Evolutionary conservation across 495 filamentous ascomycete genomes (phyloP).

Genomic region (Choiromyces venosus): DNA sequence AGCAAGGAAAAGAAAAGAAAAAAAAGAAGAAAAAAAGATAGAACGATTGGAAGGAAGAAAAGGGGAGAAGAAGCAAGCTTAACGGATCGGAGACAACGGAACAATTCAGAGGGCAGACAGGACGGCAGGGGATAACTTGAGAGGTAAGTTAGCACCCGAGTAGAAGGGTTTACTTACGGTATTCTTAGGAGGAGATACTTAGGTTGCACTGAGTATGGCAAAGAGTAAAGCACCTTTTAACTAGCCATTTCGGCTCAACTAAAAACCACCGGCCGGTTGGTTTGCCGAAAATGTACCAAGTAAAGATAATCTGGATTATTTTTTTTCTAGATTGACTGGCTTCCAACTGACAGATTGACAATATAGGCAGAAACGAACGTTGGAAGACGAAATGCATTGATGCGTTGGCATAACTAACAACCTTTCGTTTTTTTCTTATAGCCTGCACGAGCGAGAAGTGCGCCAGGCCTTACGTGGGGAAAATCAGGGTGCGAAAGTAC

Average conservation of each 20-base stretch:
- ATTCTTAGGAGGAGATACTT: neutral
- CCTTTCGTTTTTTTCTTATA: slow-evolving; percentile 33
- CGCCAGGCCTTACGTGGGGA: slow-evolving; percentile 35
- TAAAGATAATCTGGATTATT: slow-evolving; percentile 6
- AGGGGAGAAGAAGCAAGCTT: neutral
- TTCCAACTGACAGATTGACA: slow-evolving; percentile 32
- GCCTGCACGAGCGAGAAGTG: slow-evolving; percentile 31
- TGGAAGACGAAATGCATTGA: slow-evolving; percentile 38
- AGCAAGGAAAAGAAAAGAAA: neutral
- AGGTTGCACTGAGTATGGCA: neutral
- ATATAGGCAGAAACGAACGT: slow-evolving; percentile 41
- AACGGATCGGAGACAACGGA: neutral
- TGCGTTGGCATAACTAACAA: slow-evolving; percentile 40
- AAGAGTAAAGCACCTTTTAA: neutral
- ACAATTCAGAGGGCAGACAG: neutral
- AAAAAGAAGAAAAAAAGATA: neutral
- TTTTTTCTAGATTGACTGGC: slow-evolving; percentile 31
- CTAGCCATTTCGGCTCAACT: neutral
- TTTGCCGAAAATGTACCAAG: slow-evolving; percentile 26
- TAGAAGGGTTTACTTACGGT: neutral
- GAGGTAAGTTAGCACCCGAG: neutral
- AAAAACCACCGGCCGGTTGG: slow-evolving; percentile 11
- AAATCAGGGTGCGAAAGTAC: slow-evolving; percentile 21
- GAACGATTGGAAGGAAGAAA: neutral
- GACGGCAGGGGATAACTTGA: neutral